Conservation (phyloP, 768 basidiomycete species). For the Candolleomyces aberdarensis region DNA sequence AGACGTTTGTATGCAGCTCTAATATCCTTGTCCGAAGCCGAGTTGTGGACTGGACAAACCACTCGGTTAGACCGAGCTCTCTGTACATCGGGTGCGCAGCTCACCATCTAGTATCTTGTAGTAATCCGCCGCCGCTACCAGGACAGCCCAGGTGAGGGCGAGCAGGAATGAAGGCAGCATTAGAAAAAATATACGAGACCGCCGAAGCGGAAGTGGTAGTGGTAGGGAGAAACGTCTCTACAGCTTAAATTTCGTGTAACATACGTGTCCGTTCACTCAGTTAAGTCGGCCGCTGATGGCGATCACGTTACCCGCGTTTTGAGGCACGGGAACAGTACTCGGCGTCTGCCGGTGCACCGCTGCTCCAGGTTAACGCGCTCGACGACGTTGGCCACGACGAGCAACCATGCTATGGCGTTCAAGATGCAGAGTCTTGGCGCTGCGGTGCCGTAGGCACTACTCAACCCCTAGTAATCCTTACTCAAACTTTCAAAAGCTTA, state of each 20-base stretch:
- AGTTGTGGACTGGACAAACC: conserved; percentile 50
- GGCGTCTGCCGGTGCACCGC: neutral
- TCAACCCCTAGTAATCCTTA: conserved; percentile 16
- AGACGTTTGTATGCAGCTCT: conserved; percentile 89
- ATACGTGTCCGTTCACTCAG: conserved; percentile 23
- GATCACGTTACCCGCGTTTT: neutral
- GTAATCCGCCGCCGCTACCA: conserved; percentile 60
- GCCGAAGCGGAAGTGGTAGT: neutral
- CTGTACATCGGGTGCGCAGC: conserved; percentile 22
- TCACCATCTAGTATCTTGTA: conserved; percentile 83
- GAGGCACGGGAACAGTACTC: neutral
- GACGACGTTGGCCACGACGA: neutral
- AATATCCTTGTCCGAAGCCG: conserved; percentile 86
- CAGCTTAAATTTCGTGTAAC: conserved; percentile 14
- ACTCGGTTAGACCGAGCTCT: neutral
- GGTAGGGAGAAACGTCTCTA: neutral
- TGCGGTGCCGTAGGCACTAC: neutral
- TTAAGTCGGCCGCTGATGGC: neutral
- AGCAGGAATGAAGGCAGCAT: conserved; percentile 37
- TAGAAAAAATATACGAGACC: conserved; percentile 14
- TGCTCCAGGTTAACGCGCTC: neutral
- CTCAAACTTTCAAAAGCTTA: conserved; percentile 29
- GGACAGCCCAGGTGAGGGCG: conserved; percentile 32
- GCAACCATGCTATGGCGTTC: conserved; percentile 9
- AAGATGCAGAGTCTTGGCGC: neutral